Conservation (phyloP, 148 eudicot genomes). For the Rhododendron mucronatum region DNA sequence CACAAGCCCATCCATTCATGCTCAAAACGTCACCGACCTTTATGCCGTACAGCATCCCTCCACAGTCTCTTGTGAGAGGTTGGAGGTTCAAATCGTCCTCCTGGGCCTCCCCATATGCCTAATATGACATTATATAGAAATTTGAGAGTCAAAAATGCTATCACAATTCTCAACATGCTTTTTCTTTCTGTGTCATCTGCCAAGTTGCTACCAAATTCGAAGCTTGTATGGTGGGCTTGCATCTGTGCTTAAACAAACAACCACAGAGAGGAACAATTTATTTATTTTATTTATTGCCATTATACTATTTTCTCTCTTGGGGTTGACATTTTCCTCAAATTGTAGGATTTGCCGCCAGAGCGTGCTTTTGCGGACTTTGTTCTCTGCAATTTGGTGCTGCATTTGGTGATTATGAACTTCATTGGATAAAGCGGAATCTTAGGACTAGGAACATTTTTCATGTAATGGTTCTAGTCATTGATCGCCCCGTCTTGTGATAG, state of each 20-base stretch:
- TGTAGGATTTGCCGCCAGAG: conserved; percentile 92
- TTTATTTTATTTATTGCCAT: background rate
- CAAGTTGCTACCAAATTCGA: background rate
- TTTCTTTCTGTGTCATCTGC: background rate
- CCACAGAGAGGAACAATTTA: too few species aligned
- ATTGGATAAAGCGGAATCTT: conserved; percentile 40
- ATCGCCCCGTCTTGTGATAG: background rate
- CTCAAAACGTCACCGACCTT: too few species aligned
- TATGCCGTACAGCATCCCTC: too few species aligned
- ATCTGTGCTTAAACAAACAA: background rate
- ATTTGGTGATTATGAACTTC: conserved; percentile 95
- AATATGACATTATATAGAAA: too few species aligned
- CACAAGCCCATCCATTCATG: background rate
- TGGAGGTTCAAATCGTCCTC: too few species aligned
- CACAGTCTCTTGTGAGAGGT: too few species aligned
- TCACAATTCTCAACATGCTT: background rate
- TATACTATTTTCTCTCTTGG: too few species aligned
- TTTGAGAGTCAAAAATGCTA: too few species aligned
- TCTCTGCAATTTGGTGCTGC: conserved; percentile 92
- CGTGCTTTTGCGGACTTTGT: conserved; percentile 92
- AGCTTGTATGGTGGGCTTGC: background rate
- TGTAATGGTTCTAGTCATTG: background rate
- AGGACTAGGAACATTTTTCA: background rate
- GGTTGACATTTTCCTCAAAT: conserved; percentile 2
- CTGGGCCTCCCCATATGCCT: too few species aligned